Percentiles rank a stretch among this genome's conserved stretches.
Evolutionary conservation across 2,329 filamentous ascomycete species (phyloP).

Genomic region (Leptographium procerum): DNA sequence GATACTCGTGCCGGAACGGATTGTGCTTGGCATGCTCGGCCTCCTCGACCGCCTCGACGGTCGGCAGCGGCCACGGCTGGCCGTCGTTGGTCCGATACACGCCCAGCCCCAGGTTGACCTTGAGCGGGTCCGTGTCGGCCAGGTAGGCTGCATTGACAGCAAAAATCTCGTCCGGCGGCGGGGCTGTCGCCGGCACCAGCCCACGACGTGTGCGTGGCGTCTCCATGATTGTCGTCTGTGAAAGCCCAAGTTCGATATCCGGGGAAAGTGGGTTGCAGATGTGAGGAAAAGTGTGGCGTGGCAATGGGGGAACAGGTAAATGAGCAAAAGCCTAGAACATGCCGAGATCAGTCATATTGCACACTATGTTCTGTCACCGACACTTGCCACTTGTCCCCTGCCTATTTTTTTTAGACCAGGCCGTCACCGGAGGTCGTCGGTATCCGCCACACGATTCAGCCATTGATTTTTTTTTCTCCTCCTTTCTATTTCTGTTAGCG

Average conservation of each 20-base stretch:
- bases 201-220: neutral
- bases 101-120: conserved; percentile 85
- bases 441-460: neutral
- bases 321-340: too few species aligned
- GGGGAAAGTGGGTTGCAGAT: too few species aligned
- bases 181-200: neutral
- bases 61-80: conserved; percentile 92
- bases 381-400: neutral
- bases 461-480: neutral
- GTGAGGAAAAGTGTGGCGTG: too few species aligned
- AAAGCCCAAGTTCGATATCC: too few species aligned
- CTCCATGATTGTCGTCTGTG: neutral
- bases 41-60: conserved; percentile 50
- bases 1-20: conserved; percentile 64
- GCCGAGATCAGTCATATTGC: neutral
- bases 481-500: neutral
- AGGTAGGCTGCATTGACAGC: conserved; percentile 79
- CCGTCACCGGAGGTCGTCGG: neutral
- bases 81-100: conserved; percentile 90
- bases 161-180: conserved; percentile 36
- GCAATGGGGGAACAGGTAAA: neutral
- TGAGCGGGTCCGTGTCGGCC: conserved; percentile 62
- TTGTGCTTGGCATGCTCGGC: conserved; percentile 1
- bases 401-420: neutral
- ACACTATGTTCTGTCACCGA: too few species aligned